Conservation (phyloP, 1,284 basidiomycete genomes). For the Vanrija sp. region DNA sequence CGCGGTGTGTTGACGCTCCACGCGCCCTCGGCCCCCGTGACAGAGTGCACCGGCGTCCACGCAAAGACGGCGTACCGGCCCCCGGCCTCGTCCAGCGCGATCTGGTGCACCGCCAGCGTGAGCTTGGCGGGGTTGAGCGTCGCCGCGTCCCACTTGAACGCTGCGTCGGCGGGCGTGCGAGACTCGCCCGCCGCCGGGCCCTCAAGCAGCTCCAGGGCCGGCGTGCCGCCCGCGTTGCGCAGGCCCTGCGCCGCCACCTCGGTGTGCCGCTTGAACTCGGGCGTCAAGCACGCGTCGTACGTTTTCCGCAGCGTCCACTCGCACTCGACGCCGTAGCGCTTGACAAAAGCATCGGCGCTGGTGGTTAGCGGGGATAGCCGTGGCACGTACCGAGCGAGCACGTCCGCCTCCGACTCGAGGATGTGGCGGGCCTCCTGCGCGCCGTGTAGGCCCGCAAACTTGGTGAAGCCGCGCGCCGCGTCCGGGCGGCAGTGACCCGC, state of each 20-base stretch:
- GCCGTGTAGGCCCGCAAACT: conserved; percentile 32
- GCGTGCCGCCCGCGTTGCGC: conserved; percentile 12
- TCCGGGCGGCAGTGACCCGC: conserved; percentile 46
- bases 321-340: conserved; percentile 30
- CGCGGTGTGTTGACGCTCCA: conserved; percentile 32
- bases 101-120: conserved; percentile 24
- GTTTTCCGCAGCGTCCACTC: conserved; percentile 35
- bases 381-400: conserved; percentile 1
- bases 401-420: conserved; percentile 7
- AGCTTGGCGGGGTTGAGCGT: conserved; percentile 40
- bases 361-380: neutral
- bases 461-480: conserved; percentile 34
- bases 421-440: conserved; percentile 19
- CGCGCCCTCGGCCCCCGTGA: neutral
- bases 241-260: conserved; percentile 17
- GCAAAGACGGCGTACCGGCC: conserved; percentile 27
- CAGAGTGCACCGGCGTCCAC: conserved; percentile 1
- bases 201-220: conserved; percentile 8
- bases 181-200: conserved; percentile 12
- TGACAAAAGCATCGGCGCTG: conserved; percentile 24
- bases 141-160: conserved; percentile 32
- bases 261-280: conserved; percentile 29
- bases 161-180: conserved; percentile 7
- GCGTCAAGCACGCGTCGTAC: conserved; percentile 32
- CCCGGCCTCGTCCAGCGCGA: conserved; percentile 9